Conservation (phyloP, 495 filamentous ascomycete genomes). For the Aspergillus kassunensis region DNA sequence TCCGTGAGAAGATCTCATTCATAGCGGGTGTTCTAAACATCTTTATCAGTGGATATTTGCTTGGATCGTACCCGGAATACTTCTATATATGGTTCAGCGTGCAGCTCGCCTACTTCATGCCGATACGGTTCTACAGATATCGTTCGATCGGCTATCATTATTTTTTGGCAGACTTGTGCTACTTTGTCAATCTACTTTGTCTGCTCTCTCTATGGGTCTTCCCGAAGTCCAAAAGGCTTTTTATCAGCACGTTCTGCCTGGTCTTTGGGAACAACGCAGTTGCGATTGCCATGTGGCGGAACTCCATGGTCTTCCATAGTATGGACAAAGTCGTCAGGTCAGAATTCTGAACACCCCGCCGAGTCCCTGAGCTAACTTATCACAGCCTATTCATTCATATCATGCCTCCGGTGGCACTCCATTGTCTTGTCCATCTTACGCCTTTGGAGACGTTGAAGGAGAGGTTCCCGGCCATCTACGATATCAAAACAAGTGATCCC, state of each 20-base stretch:
- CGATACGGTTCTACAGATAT: constrained; percentile 87
- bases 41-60: constrained; percentile 90
- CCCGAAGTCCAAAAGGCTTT: constrained; percentile 82
- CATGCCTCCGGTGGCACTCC: constrained; percentile 90
- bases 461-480: constrained; percentile 83
- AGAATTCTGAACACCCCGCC: constrained; percentile 9
- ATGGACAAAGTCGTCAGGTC: constrained; percentile 91
- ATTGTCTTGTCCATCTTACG: constrained; percentile 85
- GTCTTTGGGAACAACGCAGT: constrained; percentile 95
- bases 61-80: constrained; percentile 78
- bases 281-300: constrained; percentile 99
- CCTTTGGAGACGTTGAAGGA: constrained; percentile 56
- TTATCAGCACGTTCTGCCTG: constrained; percentile 90
- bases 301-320: constrained; percentile 95
- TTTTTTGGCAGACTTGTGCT: constrained; percentile 95
- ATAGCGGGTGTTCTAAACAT: constrained; percentile 95
- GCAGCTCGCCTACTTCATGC: constrained; percentile 92
- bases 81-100: constrained; percentile 91
- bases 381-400: constrained; percentile 91
- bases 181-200: constrained; percentile 90
- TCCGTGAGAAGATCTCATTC: constrained; percentile 92
- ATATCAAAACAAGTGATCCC: constrained; percentile 69
- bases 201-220: constrained; percentile 86
- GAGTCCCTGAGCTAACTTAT: constrained; percentile 10
- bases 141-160: constrained; percentile 90